A percentile compares a stretch with the other conserved stretches of the same genome.
Evolutionary conservation across 2,329 filamentous ascomycete species (phyloP).

Genomic region (Fusarium pilosicola): DNA sequence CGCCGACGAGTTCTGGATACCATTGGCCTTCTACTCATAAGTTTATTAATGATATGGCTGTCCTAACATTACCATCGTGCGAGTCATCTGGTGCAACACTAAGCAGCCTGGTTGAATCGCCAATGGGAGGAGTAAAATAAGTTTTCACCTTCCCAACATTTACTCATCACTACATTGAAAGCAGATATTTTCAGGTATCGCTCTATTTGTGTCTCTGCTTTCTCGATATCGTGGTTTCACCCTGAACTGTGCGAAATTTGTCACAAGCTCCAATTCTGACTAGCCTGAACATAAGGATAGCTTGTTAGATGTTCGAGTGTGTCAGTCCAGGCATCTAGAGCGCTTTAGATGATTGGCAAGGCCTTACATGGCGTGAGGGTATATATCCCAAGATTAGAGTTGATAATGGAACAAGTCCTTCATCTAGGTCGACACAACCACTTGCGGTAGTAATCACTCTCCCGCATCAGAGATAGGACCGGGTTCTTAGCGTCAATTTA

Average conservation of each 20-base stretch:
- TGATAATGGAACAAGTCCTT: neutral
- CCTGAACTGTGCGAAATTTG: neutral
- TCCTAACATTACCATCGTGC: neutral
- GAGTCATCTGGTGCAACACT: slow-evolving; percentile 5
- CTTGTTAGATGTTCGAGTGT: neutral
- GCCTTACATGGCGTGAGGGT: neutral
- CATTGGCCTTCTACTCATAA: neutral
- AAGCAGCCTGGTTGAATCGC: slow-evolving; percentile 6
- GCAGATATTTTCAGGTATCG: neutral
- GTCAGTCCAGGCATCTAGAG: neutral
- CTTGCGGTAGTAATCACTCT: neutral
- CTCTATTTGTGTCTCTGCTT: neutral
- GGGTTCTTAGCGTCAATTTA: neutral
- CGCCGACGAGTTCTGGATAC: neutral
- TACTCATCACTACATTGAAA: neutral
- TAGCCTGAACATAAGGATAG: neutral
- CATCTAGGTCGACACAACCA: neutral
- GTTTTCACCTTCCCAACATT: neutral
- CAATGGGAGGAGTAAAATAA: neutral
- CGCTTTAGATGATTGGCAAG: neutral
- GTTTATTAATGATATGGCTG: neutral
- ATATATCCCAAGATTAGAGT: neutral
- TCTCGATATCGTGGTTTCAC: neutral
- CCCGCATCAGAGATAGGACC: neutral
- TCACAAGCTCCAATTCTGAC: neutral